Base-by-base conservation (phyloP, 73 alveolate species). In the Paramecium sexaurelia region DNA sequence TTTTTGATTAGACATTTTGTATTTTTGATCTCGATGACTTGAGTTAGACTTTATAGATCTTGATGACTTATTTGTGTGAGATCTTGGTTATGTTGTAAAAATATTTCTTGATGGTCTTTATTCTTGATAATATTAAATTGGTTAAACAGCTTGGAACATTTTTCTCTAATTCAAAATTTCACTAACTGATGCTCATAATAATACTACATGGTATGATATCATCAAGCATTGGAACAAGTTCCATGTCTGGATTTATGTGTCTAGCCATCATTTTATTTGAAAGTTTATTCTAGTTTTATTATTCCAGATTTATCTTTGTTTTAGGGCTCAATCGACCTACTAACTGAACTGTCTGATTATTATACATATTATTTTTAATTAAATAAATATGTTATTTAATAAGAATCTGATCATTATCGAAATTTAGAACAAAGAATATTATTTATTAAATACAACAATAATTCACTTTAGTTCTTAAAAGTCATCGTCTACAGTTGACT, bases 311-410 rank as follows among this genome's bases (percentile, higher is more conserved):
- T 33, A 71, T 71, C 35, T 71, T 71, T 11, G 86, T 37, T 71
- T 71, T 35, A 35, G 86, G 86, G 35, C 57, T 71, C 17, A 71
- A 17, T 37, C 86, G 55, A n/a, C 86, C 86, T 7, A 71, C 86
- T 71, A 71, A 71, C 86, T 71, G 86, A 71, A 71, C 56, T 71
- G 86, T 32, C 56, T 71, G 26, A 71, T 71, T 33, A 29, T 51
- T 51, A 51, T 51, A 51, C 67, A 51, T 51, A 51, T 51, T 51
- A 51, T 17, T 17, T 51, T 51, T 51, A 51, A n/a, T 51, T 51
- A 51, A 51, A 51, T 51, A 51, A 51, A 51, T 7, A 51, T 15
- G 57, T 17, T 51, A n/a, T 51, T 51, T 1, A 51, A 0, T 51
- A n/a, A 11, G 6, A 51, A 43, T 43, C 56, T 43, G 24, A 2